Percentiles rank a stretch among this genome's conserved stretches.
Evolutionary conservation across 1,284 basidiomycete genomes (phyloP).

Genomic region (Entoloma clypeatum): DNA sequence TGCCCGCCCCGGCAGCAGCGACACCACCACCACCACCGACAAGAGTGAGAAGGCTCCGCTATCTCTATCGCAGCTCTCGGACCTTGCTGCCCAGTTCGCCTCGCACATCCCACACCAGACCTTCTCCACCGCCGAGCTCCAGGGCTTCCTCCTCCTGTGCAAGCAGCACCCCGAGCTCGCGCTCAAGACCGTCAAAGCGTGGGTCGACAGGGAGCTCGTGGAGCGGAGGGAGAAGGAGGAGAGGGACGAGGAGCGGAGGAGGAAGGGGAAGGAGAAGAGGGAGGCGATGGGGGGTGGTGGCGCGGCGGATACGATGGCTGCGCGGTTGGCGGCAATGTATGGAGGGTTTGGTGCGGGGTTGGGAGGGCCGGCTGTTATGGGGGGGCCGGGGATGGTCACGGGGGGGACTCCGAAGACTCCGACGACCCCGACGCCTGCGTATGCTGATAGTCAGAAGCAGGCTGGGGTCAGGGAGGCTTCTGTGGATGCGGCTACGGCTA

Average conservation of each 20-base stretch:
- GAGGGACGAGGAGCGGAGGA: slow-evolving; percentile 10
- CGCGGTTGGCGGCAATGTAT: too few relatives aligned
- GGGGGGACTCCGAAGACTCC: too few relatives aligned
- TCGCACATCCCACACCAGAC: slow-evolving; percentile 48
- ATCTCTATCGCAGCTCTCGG: slow-evolving; percentile 17
- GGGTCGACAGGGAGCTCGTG: slow-evolving; percentile 40
- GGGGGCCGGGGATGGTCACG: too few relatives aligned
- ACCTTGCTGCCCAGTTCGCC: slow-evolving; percentile 52
- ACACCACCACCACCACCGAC: slow-evolving; percentile 22
- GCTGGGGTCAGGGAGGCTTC: too few relatives aligned
- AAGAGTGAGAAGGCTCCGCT: slow-evolving; percentile 23
- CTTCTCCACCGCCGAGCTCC: slow-evolving; percentile 62
- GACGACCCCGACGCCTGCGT: too few relatives aligned
- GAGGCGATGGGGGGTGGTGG: too few relatives aligned
- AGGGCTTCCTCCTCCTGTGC: slow-evolving; percentile 64
- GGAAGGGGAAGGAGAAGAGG: background rate
- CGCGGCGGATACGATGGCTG: too few relatives aligned
- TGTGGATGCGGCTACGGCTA: too few relatives aligned
- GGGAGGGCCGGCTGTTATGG: too few relatives aligned
- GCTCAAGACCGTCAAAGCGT: slow-evolving; percentile 35
- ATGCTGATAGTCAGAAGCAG: too few relatives aligned
- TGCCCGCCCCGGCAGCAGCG: slow-evolving; percentile 18
- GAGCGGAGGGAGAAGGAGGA: slow-evolving; percentile 37
- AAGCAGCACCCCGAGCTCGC: slow-evolving; percentile 55
- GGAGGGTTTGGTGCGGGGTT: too few relatives aligned